phyloP scores from a whole-genome alignment of 2,329 filamentous ascomycete genomes.

The Fusarium sublunatum region DNA sequence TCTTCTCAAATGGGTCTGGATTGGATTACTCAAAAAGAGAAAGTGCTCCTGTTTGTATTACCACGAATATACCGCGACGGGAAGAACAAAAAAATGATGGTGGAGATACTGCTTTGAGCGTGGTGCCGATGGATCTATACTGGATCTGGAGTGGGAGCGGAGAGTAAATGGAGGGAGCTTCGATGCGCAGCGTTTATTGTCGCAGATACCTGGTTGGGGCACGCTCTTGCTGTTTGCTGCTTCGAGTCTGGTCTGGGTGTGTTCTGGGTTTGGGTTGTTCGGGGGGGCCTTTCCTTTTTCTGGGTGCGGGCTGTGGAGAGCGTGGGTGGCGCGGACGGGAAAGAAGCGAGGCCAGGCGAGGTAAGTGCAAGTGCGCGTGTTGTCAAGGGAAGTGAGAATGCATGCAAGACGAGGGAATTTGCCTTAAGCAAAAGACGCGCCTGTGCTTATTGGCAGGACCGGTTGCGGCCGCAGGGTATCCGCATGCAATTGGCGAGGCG shows the following conservation, averaged over 20 bases:
- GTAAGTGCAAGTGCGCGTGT: conserved; percentile 38
- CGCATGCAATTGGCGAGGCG: conserved; percentile 48
- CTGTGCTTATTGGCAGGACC: conserved; percentile 34
- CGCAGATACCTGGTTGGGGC: conserved; percentile 67
- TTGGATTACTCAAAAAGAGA: conserved; percentile 42
- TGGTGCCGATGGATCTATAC: conserved; percentile 74
- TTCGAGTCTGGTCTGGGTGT: conserved; percentile 53
- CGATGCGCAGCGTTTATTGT: conserved; percentile 60
- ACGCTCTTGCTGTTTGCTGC: conserved; percentile 50
- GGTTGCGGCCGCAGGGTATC: conserved; percentile 34
- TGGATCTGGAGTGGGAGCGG: conserved; percentile 70
- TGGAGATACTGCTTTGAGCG: conserved; percentile 74
- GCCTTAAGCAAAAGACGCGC: conserved; percentile 38
- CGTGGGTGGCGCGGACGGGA: conserved; percentile 49
- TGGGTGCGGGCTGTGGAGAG: conserved; percentile 44
- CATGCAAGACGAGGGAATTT: conserved; percentile 32
- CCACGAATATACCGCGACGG: conserved; percentile 47
- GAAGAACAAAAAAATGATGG: conserved; percentile 63
- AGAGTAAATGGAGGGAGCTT: conserved; percentile 56
- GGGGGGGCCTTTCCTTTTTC: conserved; percentile 42
- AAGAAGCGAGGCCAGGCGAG: conserved; percentile 56
- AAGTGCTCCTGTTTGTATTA: conserved; percentile 52
- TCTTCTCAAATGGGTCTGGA: conserved; percentile 41
- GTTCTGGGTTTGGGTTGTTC: conserved; percentile 37
- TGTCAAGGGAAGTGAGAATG: conserved; percentile 31